Base-by-base conservation (phyloP, 2,329 filamentous ascomycete species). In the Venturia aucupariae region DNA sequence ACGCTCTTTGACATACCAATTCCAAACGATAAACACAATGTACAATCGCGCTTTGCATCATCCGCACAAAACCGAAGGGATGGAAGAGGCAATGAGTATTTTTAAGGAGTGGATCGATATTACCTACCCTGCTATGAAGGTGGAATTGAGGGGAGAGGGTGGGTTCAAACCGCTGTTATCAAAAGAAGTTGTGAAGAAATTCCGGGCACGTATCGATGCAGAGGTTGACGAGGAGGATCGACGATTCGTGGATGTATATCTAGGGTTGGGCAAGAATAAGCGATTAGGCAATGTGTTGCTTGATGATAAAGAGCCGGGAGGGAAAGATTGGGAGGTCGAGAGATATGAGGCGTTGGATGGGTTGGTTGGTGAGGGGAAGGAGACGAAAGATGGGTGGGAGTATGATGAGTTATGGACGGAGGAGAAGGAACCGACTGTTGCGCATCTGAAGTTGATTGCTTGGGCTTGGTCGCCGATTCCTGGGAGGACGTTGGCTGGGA, bases 21-120 rank as follows among this genome's bases (percentile, higher is more conserved):
- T 70, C 61, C 71, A 73, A 64, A 72, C 71, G 1, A 68, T 73
- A 27, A 72, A 73, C 66, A 71, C 71, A 4, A 70, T 72, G 69
- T 72, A 67, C 62, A 65, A 72, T 65, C 68, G 70, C 35, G 71
- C 71, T 4, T 68, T 67, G 57, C 68, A 72, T 51, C 71, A 72
- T 46, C 71, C 64, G 10, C 59, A 65, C 32, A 63, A 62, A 22
- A 62, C 59, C 4, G 24, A 69, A 0, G 65, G 67, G 1, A 70
- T 71, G 68, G 69, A 70, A 57, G 69, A 68, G 54, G 67, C 66
- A 22, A 72, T 71, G 67, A 67, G 63, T 1, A 60, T 71, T 35
- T 73, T 72, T 65, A 67, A 65, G 11, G 59, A 68, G 8, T 73
- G 71, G 72, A 63, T 72, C 2, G 70, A 72, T 17, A 67, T 66